Conservation (phyloP, 2,329 filamentous ascomycete genomes). For the Lachnellula cervina region DNA sequence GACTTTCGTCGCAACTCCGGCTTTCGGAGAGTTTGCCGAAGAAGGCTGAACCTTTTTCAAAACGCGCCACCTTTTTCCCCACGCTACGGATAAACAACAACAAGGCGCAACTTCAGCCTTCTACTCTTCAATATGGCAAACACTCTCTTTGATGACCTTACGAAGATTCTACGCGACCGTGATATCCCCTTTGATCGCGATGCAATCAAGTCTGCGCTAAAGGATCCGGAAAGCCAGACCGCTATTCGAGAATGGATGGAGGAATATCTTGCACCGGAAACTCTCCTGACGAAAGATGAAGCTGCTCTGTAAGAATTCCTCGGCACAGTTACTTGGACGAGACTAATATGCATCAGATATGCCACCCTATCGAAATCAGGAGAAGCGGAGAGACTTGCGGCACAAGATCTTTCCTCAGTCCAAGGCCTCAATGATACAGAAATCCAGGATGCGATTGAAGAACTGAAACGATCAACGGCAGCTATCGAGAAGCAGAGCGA, state of each 20-base stretch:
- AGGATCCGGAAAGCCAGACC: slow-evolving; percentile 21
- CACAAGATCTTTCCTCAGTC: slow-evolving; percentile 42
- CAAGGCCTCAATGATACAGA: slow-evolving; percentile 55
- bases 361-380: slow-evolving; percentile 45
- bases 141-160: slow-evolving; percentile 20
- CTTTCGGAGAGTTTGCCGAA: slow-evolving; percentile 7
- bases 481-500: slow-evolving; percentile 61
- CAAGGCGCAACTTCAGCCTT: slow-evolving; percentile 19
- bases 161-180: slow-evolving; percentile 25
- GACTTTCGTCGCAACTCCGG: slow-evolving; percentile 4
- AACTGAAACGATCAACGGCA: slow-evolving; percentile 60
- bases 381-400: slow-evolving; percentile 41
- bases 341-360: slow-evolving; percentile 39
- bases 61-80: neutral
- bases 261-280: slow-evolving; percentile 45
- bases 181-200: slow-evolving; percentile 29
- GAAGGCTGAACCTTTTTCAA: slow-evolving; percentile 2
- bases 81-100: slow-evolving; percentile 9
- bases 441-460: slow-evolving; percentile 54
- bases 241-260: slow-evolving; percentile 42
- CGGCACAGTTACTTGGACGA: neutral
- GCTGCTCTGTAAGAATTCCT: slow-evolving; percentile 41
- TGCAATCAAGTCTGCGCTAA: slow-evolving; percentile 23
- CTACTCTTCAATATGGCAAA: slow-evolving; percentile 20
- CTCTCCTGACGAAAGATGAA: slow-evolving; percentile 51